Conservation (phyloP, 495 filamentous ascomycete species). For the Hypoxylon intermedium region DNA sequence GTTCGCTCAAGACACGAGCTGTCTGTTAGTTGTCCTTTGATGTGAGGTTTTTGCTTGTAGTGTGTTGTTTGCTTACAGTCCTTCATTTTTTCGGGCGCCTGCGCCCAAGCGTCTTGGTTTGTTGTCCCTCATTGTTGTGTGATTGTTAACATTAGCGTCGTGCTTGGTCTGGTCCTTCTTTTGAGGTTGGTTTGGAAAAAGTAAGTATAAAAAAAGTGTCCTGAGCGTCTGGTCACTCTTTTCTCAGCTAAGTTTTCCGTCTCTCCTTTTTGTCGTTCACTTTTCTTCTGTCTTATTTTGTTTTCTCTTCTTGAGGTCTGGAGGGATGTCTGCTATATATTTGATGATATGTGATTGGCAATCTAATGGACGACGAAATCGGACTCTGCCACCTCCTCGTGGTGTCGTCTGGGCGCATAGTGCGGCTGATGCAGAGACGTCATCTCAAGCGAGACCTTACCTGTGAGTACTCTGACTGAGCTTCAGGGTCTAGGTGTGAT, state of each 20-base stretch:
- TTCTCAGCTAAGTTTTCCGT: background rate
- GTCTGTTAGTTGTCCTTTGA: no score
- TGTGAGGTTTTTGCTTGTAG: no score
- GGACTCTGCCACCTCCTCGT: slow-evolving; percentile 32
- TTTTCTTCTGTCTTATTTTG: slow-evolving; percentile 1
- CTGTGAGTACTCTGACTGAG: no score
- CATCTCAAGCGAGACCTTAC: slow-evolving; percentile 6
- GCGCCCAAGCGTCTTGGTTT: background rate
- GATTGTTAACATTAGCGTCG: no score
- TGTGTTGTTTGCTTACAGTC: no score
- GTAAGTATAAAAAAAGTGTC: no score
- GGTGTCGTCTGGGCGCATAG: slow-evolving; percentile 21
- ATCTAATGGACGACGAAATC: slow-evolving; percentile 20
- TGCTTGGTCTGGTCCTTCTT: no score
- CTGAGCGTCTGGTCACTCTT: background rate
- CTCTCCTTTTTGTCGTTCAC: no score
- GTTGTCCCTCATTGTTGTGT: no score
- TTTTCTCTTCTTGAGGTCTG: background rate
- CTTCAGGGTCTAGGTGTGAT: no score
- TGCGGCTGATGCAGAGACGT: slow-evolving; percentile 27
- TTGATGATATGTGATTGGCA: slow-evolving; percentile 14
- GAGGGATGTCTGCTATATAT: slow-evolving; percentile 5
- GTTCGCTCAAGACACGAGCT: no score
- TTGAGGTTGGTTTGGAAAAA: no score
- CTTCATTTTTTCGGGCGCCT: background rate